phyloP scores from a whole-genome alignment of 2,329 filamentous ascomycete genomes.

The Fusarium albidum region DNA sequence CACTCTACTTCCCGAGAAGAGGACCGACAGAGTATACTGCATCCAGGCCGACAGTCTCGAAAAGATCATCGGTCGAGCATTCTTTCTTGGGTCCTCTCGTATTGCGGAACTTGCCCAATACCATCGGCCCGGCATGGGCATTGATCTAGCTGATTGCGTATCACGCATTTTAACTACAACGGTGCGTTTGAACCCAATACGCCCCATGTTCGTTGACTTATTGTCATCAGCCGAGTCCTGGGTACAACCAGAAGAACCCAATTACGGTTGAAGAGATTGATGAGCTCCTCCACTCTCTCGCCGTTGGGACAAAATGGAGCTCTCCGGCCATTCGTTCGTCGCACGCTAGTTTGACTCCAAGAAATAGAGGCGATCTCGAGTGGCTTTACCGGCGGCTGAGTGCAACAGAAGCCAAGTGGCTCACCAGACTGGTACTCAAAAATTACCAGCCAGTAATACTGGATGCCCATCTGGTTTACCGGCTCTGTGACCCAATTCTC shows the following conservation, averaged over 20 bases:
- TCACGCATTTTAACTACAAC: constrained; percentile 70
- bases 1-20: constrained; percentile 76
- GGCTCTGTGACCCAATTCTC: constrained; percentile 72
- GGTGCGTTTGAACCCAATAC: constrained; percentile 48
- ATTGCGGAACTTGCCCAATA: constrained; percentile 70
- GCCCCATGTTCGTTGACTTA: neutral
- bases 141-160: constrained; percentile 77
- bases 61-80: constrained; percentile 70
- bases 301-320: constrained; percentile 75
- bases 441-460: constrained; percentile 73
- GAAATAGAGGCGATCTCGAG: constrained; percentile 57
- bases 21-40: constrained; percentile 80
- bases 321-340: constrained; percentile 64
- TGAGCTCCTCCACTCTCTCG: constrained; percentile 68
- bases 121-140: constrained; percentile 60
- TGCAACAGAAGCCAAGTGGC: constrained; percentile 83
- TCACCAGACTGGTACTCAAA: constrained; percentile 82
- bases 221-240: constrained; percentile 54
- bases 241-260: constrained; percentile 39
- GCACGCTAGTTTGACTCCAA: constrained; percentile 31
- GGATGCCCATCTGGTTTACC: constrained; percentile 63
- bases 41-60: constrained; percentile 70
- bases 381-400: constrained; percentile 66
- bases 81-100: constrained; percentile 71
- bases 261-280: constrained; percentile 81